Evolutionary conservation across 345 rosid genomes (phyloP), one percentile per base, ranked within the genome.

Genomic region (Ricinus communis): DNA sequence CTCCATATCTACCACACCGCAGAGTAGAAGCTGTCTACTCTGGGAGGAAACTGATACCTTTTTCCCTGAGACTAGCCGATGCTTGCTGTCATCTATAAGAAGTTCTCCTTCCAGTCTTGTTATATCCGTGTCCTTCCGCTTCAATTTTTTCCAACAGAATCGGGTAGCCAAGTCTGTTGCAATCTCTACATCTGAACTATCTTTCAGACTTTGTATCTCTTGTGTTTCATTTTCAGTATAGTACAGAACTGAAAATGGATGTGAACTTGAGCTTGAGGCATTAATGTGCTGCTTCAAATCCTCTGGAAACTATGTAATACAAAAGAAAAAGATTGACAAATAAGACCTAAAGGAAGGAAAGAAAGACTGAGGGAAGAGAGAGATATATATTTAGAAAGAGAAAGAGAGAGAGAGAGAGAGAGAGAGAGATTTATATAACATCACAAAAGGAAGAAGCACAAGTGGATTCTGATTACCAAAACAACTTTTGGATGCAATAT

Each of bases 41-140:
- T 79, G 80, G 62, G 36, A 64, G 66, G 80, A 53, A 60, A 38
- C 58, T 30, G 73, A 77, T 22, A 30, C 77, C 46, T 79, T 72
- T 73, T 80, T 57, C 40, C 80, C 77, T 3, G 78, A 52, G 68
- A 85, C 74, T 47, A 94, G 68, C 73, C 46, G 71, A 52, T 71
- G 75, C 77, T 84, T 87, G 51, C 91, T 87, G 47, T 75, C 73
- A 46, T 81, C 62, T 71, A 88, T 69, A n/a, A 73, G 8, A 4
- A 94, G 77, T 75, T 82, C 86, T 14, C 96, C 98, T 18, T 82
- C 83, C 70, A 94, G 72, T 76, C 97, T 83, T 10, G 92, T 62
- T 62, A 86, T 74, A 36, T 81, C 79, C 56, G 71, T 16, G 70
- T 75, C 83, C 43, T 81, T 69, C 31, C 70, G 76, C 72, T 73